Percentiles rank a stretch among this genome's conserved stretches.
Conservation (phyloP, 139 green algal genomes). For the Picocystis salinarum region DNA sequence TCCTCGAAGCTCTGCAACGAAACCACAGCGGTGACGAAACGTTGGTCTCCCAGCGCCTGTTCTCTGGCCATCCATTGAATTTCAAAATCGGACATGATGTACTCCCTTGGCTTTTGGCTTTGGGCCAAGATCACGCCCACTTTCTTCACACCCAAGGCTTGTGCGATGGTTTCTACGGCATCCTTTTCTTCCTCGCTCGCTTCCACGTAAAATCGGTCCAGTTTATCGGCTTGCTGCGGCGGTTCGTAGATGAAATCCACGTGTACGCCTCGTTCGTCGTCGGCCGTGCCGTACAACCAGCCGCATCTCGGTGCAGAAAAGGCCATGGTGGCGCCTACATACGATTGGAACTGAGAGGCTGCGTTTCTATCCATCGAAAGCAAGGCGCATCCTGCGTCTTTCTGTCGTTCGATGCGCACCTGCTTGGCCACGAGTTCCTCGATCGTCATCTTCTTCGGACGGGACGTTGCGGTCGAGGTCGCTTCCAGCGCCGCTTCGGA, state of each 20-base stretch:
- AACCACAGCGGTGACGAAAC: constrained; percentile 66
- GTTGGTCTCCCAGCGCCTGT: constrained; percentile 37
- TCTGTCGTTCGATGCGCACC: constrained; percentile 82
- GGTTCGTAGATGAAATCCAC: constrained; percentile 81
- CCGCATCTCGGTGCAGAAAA: constrained; percentile 88
- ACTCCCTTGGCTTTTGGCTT: constrained; percentile 11
- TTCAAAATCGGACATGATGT: not conserved
- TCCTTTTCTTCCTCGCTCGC: constrained; percentile 29
- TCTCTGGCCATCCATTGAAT: not conserved
- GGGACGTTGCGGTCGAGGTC: no score
- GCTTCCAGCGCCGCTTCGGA: no score
- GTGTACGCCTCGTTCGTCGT: constrained; percentile 37
- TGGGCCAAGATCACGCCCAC: constrained; percentile 85
- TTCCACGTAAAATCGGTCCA: not conserved
- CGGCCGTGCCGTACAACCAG: constrained; percentile 72
- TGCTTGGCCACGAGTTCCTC: constrained; percentile 63
- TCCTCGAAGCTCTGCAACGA: no score
- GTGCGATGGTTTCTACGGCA: constrained; percentile 39
- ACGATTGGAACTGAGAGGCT: constrained; percentile 77
- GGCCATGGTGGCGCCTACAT: constrained; percentile 52
- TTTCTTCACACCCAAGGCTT: constrained; percentile 33
- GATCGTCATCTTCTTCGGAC: constrained; percentile 67
- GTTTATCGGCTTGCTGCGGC: constrained; percentile 40
- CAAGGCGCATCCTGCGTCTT: constrained; percentile 41
- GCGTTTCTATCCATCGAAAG: constrained; percentile 78